Conservation (phyloP, 257 asterid genomes). For the Jacaranda copaia region DNA sequence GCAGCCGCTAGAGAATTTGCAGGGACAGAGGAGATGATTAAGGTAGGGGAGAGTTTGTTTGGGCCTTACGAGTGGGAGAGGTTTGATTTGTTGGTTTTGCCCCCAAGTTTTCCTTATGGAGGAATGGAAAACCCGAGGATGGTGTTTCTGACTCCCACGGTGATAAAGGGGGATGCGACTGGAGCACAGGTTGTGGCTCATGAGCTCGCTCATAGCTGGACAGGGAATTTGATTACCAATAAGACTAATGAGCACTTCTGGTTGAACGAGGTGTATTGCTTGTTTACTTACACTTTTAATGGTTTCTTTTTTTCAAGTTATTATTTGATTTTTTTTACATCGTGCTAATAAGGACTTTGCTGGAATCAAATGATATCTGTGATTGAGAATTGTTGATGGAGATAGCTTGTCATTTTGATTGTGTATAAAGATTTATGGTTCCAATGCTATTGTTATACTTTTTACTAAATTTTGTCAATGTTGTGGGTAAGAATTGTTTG, state of each 20-base stretch:
- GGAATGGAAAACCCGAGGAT: conserved; percentile 99
- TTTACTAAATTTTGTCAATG: neutral
- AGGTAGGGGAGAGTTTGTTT: conserved; percentile 85
- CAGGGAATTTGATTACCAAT: conserved; percentile 97
- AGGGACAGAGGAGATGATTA: conserved; percentile 88
- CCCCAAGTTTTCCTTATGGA: conserved; percentile 94
- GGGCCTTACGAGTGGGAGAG: conserved; percentile 98
- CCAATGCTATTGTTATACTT: neutral
- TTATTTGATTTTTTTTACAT: neutral
- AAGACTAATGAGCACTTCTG: conserved; percentile 94
- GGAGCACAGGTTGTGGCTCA: conserved; percentile 98
- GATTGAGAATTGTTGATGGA: neutral
- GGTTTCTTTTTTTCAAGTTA: neutral
- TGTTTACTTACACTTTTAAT: neutral
- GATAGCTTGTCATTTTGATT: conserved; percentile 2
- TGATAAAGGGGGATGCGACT: conserved; percentile 85
- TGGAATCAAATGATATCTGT: neutral
- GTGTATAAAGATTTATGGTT: conserved; percentile 1
- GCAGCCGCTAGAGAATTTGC: conserved; percentile 86
- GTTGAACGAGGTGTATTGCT: conserved; percentile 88
- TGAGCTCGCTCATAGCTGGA: conserved; percentile 99
- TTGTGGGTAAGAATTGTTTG: neutral
- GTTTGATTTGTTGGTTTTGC: conserved; percentile 94
- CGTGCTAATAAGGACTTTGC: neutral
- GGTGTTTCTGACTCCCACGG: conserved; percentile 92